Percentiles rank a stretch among this genome's conserved stretches.
phyloP scores from a whole-genome alignment of 371 early-diverging fungal species.

The Mortierella sp. region DNA sequence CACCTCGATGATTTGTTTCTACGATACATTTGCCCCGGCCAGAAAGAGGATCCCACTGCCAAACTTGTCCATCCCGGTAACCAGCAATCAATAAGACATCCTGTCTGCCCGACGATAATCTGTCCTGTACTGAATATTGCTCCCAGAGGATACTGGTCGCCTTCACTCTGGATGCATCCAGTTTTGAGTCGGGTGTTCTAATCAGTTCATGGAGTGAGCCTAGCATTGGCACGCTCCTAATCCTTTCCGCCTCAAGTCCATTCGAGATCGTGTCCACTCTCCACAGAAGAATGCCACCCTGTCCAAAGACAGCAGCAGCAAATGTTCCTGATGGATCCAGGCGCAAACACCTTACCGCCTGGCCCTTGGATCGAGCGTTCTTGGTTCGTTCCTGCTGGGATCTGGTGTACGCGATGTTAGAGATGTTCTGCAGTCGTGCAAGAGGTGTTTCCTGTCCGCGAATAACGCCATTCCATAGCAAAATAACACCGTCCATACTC shows the following conservation, averaged over 20 bases:
- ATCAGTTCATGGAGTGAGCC: constrained; percentile 3
- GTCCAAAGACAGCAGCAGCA: constrained; percentile 33
- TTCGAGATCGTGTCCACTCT: constrained; percentile 1
- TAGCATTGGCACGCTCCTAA: neutral
- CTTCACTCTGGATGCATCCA: constrained; percentile 15
- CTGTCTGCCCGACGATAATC: neutral
- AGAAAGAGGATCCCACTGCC: constrained; percentile 26
- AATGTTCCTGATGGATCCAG: constrained; percentile 27
- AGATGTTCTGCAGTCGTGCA: constrained; percentile 25
- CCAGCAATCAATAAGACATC: constrained; percentile 17
- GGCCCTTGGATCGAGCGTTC: constrained; percentile 8
- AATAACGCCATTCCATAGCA: constrained; percentile 31
- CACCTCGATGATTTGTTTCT: constrained; percentile 40
- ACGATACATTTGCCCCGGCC: constrained; percentile 17
- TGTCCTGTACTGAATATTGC: neutral
- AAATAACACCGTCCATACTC: constrained; percentile 39
- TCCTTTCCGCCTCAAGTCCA: neutral
- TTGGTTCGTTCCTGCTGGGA: neutral
- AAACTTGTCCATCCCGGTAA: constrained; percentile 49
- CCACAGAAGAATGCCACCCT: constrained; percentile 35
- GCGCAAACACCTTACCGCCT: constrained; percentile 29
- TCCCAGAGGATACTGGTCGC: constrained; percentile 17
- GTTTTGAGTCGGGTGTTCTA: neutral
- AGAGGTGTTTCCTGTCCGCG: constrained; percentile 17
- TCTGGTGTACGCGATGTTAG: neutral